phyloP scores from a whole-genome alignment of 805 yeast species.

The Cyberlindnera suaveolens region DNA sequence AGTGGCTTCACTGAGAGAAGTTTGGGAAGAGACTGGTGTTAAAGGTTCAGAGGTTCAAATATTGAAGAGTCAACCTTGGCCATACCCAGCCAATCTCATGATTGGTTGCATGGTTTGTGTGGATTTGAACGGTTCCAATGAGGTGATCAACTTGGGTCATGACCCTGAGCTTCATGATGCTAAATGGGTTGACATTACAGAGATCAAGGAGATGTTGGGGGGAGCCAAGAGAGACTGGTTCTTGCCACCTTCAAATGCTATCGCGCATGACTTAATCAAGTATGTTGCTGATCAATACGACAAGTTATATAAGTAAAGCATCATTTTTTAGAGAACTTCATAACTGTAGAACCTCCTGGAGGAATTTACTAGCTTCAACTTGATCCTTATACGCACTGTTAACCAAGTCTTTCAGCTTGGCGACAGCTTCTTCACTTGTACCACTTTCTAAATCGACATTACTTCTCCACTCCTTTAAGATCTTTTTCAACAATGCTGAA shows the following conservation, averaged over 20 bases:
- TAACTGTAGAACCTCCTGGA: conserved; percentile 46
- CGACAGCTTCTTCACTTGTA: conserved; percentile 33
- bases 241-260: conserved; percentile 23
- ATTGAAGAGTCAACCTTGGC: conserved; percentile 91
- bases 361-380: conserved; percentile 32
- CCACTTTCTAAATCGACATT: conserved; percentile 13
- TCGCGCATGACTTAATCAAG: conserved; percentile 23
- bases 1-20: conserved; percentile 79
- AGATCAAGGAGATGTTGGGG: conserved; percentile 31
- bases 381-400: conserved; percentile 22
- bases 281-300: conserved; percentile 15
- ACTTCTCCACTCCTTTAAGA: conserved; percentile 33
- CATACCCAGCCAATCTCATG: conserved; percentile 91
- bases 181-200: conserved; percentile 66
- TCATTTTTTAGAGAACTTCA: conserved; percentile 23
- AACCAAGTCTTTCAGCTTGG: conserved; percentile 31
- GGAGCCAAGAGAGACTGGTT: conserved; percentile 17
- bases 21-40: conserved; percentile 95
- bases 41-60: conserved; percentile 50
- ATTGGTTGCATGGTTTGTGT: conserved; percentile 83
- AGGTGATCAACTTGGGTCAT: conserved; percentile 62
- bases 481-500: conserved; percentile 37
- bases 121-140: conserved; percentile 61
- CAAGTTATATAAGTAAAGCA: conserved; percentile 3
- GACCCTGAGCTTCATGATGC: conserved; percentile 87